Evolutionary conservation across 352 stramenopile species (phyloP).

Genomic region (Phytophthora fragariae): DNA sequence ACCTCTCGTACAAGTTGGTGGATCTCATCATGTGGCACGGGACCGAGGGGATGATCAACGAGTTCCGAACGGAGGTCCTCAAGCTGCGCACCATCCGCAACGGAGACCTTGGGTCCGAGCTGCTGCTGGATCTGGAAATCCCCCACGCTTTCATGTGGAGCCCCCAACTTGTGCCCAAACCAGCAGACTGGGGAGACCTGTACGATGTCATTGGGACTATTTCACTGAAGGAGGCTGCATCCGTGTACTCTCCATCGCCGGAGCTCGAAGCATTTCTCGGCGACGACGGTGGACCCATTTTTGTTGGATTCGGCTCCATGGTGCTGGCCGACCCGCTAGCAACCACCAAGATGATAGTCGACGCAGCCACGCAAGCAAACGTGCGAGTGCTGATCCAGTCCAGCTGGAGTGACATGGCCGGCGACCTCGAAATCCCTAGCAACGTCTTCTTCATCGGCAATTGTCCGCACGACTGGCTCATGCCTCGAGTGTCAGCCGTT

Average conservation of each 20-base stretch:
- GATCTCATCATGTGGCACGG: conserved; percentile 80
- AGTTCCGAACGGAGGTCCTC: conserved; percentile 69
- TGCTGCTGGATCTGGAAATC: conserved; percentile 74
- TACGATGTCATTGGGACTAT: conserved; percentile 90
- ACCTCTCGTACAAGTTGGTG: conserved; percentile 85
- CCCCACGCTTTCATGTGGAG: conserved; percentile 92
- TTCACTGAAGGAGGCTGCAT: conserved; percentile 43
- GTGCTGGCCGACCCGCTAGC: conserved; percentile 80
- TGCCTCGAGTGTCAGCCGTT: conserved; percentile 86
- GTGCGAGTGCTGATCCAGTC: conserved; percentile 90
- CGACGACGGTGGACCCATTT: conserved; percentile 80
- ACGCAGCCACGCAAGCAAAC: conserved; percentile 61
- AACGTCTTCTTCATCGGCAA: conserved; percentile 70
- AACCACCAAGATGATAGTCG: conserved; percentile 85
- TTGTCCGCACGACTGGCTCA: conserved; percentile 91
- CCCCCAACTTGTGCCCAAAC: conserved; percentile 83
- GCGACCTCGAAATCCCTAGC: conserved; percentile 45
- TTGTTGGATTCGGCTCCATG: conserved; percentile 95
- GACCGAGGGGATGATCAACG: conserved; percentile 72
- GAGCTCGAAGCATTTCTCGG: conserved; percentile 72
- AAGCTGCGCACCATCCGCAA: conserved; percentile 64
- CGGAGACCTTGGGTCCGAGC: conserved; percentile 51
- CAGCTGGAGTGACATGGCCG: conserved; percentile 81
- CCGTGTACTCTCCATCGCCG: conserved; percentile 49
- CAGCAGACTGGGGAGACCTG: conserved; percentile 84